Conservation (phyloP, 768 basidiomycete species). For the Paxillus ammoniavirescens region DNA sequence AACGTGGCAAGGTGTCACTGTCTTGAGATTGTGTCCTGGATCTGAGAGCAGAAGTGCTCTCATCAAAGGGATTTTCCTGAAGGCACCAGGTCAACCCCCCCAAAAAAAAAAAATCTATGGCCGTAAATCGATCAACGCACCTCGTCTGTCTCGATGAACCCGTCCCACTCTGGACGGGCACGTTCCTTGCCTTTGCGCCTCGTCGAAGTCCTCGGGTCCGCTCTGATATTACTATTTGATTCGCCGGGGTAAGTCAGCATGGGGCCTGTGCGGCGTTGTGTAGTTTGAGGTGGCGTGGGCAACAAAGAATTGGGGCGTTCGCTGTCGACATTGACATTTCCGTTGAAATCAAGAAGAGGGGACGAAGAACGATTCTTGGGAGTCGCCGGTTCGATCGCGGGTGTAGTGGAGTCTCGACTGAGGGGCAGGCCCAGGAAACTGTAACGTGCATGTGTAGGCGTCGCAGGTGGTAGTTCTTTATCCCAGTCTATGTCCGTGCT, state of each 20-base stretch:
- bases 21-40: background rate
- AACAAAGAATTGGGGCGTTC: background rate
- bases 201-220: constrained; percentile 20
- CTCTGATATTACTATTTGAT: background rate
- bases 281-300: constrained; percentile 24
- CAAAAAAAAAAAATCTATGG: background rate
- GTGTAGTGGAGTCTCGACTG: constrained; percentile 9
- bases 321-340: too few species aligned
- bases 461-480: background rate
- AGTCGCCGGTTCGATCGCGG: constrained; percentile 6
- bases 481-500: constrained; percentile 1
- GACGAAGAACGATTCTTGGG: constrained; percentile 8
- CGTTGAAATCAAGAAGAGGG: background rate
- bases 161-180: background rate
- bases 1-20: background rate
- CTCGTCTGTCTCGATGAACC: background rate
- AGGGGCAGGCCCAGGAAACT: constrained; percentile 22
- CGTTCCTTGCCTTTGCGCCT: constrained; percentile 26
- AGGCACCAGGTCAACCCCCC: background rate
- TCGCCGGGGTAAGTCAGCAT: background rate
- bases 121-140: constrained; percentile 2
- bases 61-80: constrained; percentile 19
- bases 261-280: background rate
- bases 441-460: background rate
- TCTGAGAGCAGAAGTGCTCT: background rate